phyloP scores from a whole-genome alignment of 805 yeast genomes.

The Metschnikowia kunwiensis region DNA sequence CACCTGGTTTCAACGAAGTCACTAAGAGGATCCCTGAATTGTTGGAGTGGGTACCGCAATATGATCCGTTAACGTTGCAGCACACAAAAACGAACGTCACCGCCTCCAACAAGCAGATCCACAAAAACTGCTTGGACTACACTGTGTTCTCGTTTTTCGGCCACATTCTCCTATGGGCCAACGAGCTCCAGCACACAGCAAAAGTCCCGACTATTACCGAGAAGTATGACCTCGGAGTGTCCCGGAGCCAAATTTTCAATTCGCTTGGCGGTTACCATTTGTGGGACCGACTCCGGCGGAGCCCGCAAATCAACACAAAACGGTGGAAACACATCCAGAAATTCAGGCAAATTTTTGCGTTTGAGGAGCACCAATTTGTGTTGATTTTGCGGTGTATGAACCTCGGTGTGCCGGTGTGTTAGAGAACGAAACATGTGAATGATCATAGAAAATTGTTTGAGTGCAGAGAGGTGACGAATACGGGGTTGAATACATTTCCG shows the following conservation, averaged over 20 bases:
- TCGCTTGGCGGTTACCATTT: slow-evolving; percentile 39
- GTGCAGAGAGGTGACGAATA: no score
- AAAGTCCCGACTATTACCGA: slow-evolving; percentile 13
- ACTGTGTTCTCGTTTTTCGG: slow-evolving; percentile 38
- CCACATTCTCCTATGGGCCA: slow-evolving; percentile 38
- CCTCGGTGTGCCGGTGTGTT: slow-evolving; percentile 13
- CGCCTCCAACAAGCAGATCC: slow-evolving; percentile 31
- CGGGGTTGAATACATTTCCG: no score
- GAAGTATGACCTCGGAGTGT: slow-evolving; percentile 21
- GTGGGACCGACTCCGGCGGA: slow-evolving; percentile 38
- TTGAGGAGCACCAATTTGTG: slow-evolving; percentile 40
- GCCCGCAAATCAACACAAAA: slow-evolving; percentile 34
- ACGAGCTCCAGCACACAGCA: slow-evolving; percentile 22
- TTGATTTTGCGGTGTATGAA: slow-evolving; percentile 36
- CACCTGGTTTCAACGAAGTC: slow-evolving; percentile 32
- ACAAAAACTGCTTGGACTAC: slow-evolving; percentile 37
- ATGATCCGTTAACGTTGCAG: slow-evolving; percentile 31
- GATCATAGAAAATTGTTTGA: no score
- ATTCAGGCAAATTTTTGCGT: slow-evolving; percentile 34
- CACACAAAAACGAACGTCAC: slow-evolving; percentile 34
- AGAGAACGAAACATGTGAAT: not conserved
- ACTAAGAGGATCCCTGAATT: slow-evolving; percentile 25
- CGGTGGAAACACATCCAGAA: slow-evolving; percentile 43
- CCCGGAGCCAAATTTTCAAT: slow-evolving; percentile 17
- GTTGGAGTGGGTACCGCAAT: slow-evolving; percentile 27